These are phyloP conservation scores for Podospora anserina DNA, from an alignment of 495 filamentous ascomycete species.

Conservation along the genomic window DNA sequence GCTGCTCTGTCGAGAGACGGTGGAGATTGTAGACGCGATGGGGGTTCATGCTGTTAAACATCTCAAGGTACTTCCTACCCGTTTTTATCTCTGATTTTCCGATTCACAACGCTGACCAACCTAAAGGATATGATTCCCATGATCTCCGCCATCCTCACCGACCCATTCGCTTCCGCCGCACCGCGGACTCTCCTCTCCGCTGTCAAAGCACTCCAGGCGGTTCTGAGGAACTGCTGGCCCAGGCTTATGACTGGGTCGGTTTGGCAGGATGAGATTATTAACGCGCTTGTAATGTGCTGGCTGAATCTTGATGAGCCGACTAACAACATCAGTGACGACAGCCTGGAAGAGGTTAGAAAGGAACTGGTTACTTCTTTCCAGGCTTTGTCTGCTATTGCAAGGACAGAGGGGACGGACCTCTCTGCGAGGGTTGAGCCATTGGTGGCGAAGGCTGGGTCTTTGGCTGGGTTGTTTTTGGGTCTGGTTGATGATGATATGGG, in stretches of 20 bases:
- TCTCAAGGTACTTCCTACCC: constrained; percentile 51
- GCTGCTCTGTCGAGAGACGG: constrained; percentile 58
- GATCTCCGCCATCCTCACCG: constrained; percentile 59
- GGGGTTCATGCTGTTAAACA: constrained; percentile 71
- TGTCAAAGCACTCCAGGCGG: constrained; percentile 50
- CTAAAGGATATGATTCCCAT: constrained; percentile 63
- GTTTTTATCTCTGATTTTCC: background rate
- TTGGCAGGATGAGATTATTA: constrained; percentile 70
- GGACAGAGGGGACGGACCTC: constrained; percentile 20
- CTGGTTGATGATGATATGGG: constrained; percentile 3
- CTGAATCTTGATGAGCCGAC: constrained; percentile 50
- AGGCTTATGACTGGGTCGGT: constrained; percentile 48
- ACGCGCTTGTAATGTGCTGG: constrained; percentile 65
- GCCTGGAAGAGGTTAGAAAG: constrained; percentile 34
- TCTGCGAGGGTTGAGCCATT: constrained; percentile 34
- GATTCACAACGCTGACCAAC: background rate
- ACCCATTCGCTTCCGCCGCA: constrained; percentile 64
- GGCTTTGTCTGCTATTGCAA: constrained; percentile 8
- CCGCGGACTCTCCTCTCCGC: constrained; percentile 55
- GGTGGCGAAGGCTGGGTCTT: constrained; percentile 40
- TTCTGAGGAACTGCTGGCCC: constrained; percentile 72
- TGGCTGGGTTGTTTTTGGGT: constrained; percentile 40
- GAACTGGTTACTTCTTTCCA: constrained; percentile 43
- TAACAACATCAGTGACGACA: constrained; percentile 18
- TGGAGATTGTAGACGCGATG: constrained; percentile 54